Evolutionary conservation across 768 basidiomycete genomes (phyloP).

Genomic region (Fistulinella prunicolor): DNA sequence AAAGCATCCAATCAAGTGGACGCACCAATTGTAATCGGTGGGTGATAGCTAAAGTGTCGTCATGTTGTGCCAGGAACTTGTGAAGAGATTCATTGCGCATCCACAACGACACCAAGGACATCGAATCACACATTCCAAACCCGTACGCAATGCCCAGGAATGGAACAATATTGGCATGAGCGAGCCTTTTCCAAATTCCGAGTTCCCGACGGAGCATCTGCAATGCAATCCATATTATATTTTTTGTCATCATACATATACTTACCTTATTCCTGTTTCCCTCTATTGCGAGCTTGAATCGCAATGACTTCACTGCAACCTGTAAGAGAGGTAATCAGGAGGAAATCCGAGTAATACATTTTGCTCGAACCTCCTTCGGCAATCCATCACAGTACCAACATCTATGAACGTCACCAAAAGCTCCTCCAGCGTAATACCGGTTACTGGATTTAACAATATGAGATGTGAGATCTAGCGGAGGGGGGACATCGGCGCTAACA

Average conservation of each 20-base stretch:
- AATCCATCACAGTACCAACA: neutral
- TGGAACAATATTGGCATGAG: neutral
- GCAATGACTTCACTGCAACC: neutral
- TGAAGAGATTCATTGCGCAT: conserved; percentile 8
- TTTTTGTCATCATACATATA: neutral
- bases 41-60: neutral
- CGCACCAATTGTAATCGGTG: conserved; percentile 12
- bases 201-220: neutral
- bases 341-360: too few relatives aligned
- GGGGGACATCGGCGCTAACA: neutral
- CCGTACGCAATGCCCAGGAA: neutral
- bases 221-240: neutral
- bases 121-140: neutral
- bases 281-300: neutral
- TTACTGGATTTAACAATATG: neutral
- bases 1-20: conserved; percentile 8
- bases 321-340: too few relatives aligned
- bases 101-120: neutral
- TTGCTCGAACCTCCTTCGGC: neutral
- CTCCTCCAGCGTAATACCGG: neutral
- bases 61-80: conserved; percentile 11
- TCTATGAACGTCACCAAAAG: neutral
- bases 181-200: neutral
- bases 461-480: neutral
- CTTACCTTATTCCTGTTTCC: neutral